These are phyloP conservation scores for Cryptococcus deneoformans DNA, from an alignment of 1,284 basidiomycete species.

Conservation along the genomic window DNA sequence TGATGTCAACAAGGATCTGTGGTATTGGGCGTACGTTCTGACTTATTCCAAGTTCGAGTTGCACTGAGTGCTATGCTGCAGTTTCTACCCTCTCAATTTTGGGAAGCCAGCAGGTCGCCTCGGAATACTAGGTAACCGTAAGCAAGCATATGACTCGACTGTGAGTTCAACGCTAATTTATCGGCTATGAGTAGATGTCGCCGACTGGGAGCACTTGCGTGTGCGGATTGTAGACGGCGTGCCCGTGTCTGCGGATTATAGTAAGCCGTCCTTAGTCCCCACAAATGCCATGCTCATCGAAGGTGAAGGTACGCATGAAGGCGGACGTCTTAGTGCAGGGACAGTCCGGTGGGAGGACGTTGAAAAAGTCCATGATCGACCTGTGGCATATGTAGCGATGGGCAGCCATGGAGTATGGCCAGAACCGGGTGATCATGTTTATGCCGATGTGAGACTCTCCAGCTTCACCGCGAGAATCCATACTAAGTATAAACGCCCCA, in stretches of 20 bases:
- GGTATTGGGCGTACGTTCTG: slow-evolving; percentile 41
- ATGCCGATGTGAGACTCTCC: slow-evolving; percentile 23
- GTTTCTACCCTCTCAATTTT: slow-evolving; percentile 47
- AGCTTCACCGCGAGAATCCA: background rate
- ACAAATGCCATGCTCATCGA: background rate
- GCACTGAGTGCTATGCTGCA: slow-evolving; percentile 3
- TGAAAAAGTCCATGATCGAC: slow-evolving; percentile 24
- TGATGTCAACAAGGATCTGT: slow-evolving; percentile 29
- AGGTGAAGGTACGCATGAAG: slow-evolving; percentile 30
- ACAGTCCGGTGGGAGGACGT: slow-evolving; percentile 44
- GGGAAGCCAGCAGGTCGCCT: slow-evolving; percentile 42
- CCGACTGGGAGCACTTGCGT: slow-evolving; percentile 44
- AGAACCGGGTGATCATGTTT: slow-evolving; percentile 38
- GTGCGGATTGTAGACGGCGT: slow-evolving; percentile 41
- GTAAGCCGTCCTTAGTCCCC: slow-evolving; percentile 13
- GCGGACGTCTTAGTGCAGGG: slow-evolving; percentile 32
- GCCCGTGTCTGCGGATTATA: slow-evolving; percentile 40
- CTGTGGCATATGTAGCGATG: slow-evolving; percentile 41
- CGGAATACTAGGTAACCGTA: slow-evolving; percentile 45
- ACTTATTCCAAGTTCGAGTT: too few relatives aligned
- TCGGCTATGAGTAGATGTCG: slow-evolving; percentile 28
- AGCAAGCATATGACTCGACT: slow-evolving; percentile 5
- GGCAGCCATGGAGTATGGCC: slow-evolving; percentile 48
- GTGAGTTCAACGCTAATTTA: background rate
- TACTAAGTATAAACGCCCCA: background rate